Evolutionary conservation across 257 asterid genomes (phyloP).

Genomic region (Jasminum sambac): DNA sequence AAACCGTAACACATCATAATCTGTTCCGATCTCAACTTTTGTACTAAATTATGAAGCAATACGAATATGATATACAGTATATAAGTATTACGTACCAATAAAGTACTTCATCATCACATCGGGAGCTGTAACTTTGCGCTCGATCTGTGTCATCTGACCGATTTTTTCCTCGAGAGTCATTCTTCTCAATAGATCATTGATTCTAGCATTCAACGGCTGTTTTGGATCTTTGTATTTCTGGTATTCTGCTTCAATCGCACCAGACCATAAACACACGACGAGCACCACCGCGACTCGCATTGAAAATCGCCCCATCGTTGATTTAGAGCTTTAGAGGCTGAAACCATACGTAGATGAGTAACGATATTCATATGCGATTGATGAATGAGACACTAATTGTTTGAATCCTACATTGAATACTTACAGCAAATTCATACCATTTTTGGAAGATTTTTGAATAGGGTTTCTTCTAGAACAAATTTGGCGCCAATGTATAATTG

Average conservation of each 20-base stretch:
- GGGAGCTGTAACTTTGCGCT: not conserved
- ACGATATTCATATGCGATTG: no score
- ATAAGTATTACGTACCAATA: not conserved
- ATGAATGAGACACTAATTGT: no score
- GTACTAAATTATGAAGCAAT: not conserved
- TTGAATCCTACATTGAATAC: not conserved
- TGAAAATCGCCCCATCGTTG: not conserved
- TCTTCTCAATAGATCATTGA: not conserved
- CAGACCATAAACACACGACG: conserved; percentile 2
- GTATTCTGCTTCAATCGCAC: conserved; percentile 1
- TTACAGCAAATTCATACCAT: not conserved
- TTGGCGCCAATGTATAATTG: not conserved
- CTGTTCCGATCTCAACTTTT: not conserved
- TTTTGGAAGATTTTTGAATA: not conserved
- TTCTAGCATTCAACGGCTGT: not conserved
- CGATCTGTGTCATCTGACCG: conserved; percentile 6
- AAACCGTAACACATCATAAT: not conserved
- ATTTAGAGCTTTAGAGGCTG: not conserved
- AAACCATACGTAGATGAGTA: not conserved
- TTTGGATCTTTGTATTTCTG: not conserved
- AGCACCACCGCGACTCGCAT: not conserved
- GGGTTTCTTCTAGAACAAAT: not conserved
- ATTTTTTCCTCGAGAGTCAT: conserved; percentile 1
- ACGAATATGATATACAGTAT: not conserved
- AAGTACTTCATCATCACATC: not conserved